phyloP scores from a whole-genome alignment of 208 protist genomes.

The Leptomonas pyrrhocoris region DNA sequence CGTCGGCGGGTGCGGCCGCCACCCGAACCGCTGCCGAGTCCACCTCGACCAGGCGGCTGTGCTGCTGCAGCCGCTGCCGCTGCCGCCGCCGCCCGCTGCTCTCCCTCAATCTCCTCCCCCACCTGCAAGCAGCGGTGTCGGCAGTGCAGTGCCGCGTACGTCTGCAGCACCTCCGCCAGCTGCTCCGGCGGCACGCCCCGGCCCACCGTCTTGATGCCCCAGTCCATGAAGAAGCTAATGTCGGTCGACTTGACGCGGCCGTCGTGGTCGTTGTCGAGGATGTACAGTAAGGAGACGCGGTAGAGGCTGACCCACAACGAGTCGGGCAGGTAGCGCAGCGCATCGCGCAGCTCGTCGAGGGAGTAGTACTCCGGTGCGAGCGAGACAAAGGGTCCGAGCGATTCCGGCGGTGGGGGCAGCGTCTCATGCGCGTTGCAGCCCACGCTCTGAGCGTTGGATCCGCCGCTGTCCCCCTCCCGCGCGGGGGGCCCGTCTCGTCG shows the following conservation, averaged over 20 bases:
- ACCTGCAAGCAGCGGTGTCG: slow-evolving; percentile 54
- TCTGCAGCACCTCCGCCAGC: slow-evolving; percentile 60
- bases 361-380: slow-evolving; percentile 53
- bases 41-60: slow-evolving; percentile 9
- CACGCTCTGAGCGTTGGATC: no score
- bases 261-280: slow-evolving; percentile 70
- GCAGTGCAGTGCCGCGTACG: slow-evolving; percentile 54
- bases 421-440: not conserved
- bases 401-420: slow-evolving; percentile 24
- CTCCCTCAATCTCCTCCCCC: slow-evolving; percentile 23
- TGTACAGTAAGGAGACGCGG: slow-evolving; percentile 63
- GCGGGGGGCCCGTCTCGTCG: not conserved
- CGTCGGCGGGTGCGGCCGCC: slow-evolving; percentile 13
- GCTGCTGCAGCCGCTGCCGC: slow-evolving; percentile 22
- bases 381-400: slow-evolving; percentile 37
- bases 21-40: not conserved
- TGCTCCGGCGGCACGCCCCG: slow-evolving; percentile 42
- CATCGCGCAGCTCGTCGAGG: slow-evolving; percentile 55
- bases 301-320: slow-evolving; percentile 58
- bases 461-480: not conserved
- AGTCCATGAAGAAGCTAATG: slow-evolving; percentile 61
- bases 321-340: slow-evolving; percentile 55
- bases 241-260: slow-evolving; percentile 54
- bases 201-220: slow-evolving; percentile 50
- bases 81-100: slow-evolving; percentile 2